Base-by-base conservation (phyloP, 2,329 filamentous ascomycete genomes). In the Penicillium sp. region DNA sequence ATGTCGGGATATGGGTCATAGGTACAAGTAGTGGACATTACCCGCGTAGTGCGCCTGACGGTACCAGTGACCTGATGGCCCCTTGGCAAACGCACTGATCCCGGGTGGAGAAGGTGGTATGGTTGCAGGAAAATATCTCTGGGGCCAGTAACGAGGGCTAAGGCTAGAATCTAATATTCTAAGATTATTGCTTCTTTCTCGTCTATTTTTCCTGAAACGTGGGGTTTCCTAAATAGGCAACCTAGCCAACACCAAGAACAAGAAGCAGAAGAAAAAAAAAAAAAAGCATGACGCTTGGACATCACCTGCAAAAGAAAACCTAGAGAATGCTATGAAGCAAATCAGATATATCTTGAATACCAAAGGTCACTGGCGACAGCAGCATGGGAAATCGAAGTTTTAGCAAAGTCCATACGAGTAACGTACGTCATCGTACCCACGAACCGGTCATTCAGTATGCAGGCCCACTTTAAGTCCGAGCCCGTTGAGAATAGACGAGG, bases 161-260 rank as follows among this genome's bases (percentile, higher is more conserved):
- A 31, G 29, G 29, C 14, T 19, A 19, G 6, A 19, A 39, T 19
- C 14, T 11, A 39, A 16, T 26, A 26, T 26, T 26, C 24, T 9
- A 35, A 8, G 8, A 37, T 24, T 39, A 22, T 53, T 35, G 16
- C 22, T 47, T 43, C 29, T 53, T n/a, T 37, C 26, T 43, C 52
- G 41, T 61, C 59, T 59, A 59, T 48, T 48, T 58, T 62, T 47
- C 57, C 58, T 55, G 48, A 58, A 62, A 58, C 57, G 60, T 62
- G 60, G 55, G 58, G 60, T 48, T 57, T 10, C 35, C 44, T 45
- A 27, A 33, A 19, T 6, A 27, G 24, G 35, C 22, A 51, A 27
- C 4, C n/a, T 9, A 31, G 22, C 6, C n/a, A 10, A 37, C n/a
- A n/a, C n/a, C n/a, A n/a, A 47, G n/a, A 33, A 11, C 27, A 29